These are phyloP conservation scores for Colletotrichum destructivum DNA, from an alignment of 2,329 filamentous ascomycete species.

Conservation along the genomic window DNA sequence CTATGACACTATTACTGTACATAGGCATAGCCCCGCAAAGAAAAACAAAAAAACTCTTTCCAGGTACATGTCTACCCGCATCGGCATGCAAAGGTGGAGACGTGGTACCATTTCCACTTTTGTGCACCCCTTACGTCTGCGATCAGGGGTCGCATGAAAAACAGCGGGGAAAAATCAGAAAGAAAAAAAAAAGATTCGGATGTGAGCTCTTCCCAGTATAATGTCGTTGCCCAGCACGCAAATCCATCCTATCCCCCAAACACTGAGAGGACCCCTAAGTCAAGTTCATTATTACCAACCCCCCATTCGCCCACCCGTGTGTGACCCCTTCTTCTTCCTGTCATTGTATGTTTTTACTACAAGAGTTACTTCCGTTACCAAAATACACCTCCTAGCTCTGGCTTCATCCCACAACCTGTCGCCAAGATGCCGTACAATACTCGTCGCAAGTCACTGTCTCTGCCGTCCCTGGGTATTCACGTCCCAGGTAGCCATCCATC, in stretches of 20 bases:
- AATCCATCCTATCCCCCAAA: background rate
- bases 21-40: no score
- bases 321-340: background rate
- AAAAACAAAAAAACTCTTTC: background rate
- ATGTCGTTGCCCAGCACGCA: slow-evolving; percentile 24
- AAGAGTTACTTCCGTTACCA: background rate
- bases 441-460: slow-evolving; percentile 93
- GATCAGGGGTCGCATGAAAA: background rate
- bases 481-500: slow-evolving; percentile 78
- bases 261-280: slow-evolving; percentile 6
- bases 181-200: background rate
- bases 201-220: slow-evolving; percentile 7
- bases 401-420: background rate
- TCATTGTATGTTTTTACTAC: background rate
- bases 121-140: background rate
- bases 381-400: background rate
- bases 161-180: background rate
- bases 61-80: background rate
- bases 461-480: slow-evolving; percentile 93
- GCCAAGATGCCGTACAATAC: slow-evolving; percentile 91
- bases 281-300: background rate
- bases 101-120: background rate
- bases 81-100: slow-evolving; percentile 2
- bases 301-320: background rate
- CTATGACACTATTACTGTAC: no score